A percentile compares a stretch with the other conserved stretches of the same genome.
phyloP scores from a whole-genome alignment of 768 basidiomycete species.

The Amanita inopinata region DNA sequence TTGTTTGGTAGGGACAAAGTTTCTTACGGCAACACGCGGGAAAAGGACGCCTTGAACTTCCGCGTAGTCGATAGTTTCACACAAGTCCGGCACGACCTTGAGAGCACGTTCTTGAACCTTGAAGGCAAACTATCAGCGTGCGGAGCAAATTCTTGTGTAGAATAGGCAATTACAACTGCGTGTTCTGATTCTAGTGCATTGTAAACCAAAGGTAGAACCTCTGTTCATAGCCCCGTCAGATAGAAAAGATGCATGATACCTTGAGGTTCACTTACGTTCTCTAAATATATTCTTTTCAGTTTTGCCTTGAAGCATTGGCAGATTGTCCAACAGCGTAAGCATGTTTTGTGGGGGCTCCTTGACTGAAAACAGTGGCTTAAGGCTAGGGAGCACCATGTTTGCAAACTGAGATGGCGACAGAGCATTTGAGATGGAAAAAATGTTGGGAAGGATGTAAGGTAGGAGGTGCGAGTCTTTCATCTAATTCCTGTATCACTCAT shows the following conservation, averaged over 20 bases:
- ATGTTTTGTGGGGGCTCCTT: constrained; percentile 98
- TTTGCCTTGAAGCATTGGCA: constrained; percentile 80
- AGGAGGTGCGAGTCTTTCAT: constrained; percentile 93
- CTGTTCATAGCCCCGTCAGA: constrained; percentile 30
- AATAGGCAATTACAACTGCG: constrained; percentile 43
- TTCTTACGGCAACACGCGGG: constrained; percentile 81
- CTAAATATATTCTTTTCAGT: constrained; percentile 80
- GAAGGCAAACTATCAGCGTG: constrained; percentile 8
- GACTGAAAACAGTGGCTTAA: constrained; percentile 82
- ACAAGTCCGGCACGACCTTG: constrained; percentile 73
- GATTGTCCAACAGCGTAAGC: constrained; percentile 86
- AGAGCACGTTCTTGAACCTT: constrained; percentile 91
- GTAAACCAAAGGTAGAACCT: constrained; percentile 94
- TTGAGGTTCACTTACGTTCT: constrained; percentile 56
- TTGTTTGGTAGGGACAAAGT: too few species aligned
- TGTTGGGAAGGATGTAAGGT: constrained; percentile 93
- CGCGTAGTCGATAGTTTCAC: constrained; percentile 91
- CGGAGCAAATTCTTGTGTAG: not conserved
- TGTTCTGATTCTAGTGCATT: constrained; percentile 96
- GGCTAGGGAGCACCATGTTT: constrained; percentile 67
- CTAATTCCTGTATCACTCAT: constrained; percentile 24
- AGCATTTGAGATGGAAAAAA: constrained; percentile 78
- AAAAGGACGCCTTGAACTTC: constrained; percentile 88
- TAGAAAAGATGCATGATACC: not conserved
- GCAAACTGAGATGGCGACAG: constrained; percentile 78